Base-by-base conservation (phyloP, 2,329 filamentous ascomycete species). In the Penicillium aurantiogriseum region DNA sequence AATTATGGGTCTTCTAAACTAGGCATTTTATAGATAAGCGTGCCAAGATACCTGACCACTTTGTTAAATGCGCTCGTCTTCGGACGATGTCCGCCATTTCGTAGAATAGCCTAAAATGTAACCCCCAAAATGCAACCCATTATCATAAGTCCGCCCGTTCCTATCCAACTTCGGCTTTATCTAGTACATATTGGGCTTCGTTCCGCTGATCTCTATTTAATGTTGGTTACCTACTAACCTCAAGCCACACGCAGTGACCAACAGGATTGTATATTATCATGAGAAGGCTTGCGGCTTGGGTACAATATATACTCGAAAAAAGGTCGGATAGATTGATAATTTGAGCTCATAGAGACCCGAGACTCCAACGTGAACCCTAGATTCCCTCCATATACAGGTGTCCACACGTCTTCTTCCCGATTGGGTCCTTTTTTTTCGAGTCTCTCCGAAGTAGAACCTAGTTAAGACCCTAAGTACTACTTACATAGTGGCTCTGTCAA, bases 81-180 rank as follows among this genome's bases (percentile, higher is more conserved):
- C 21, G 21, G 15, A 21, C 8, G n/a, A 39, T n/a, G 36, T 29
- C 27, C 1, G 29, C 11, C 48, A 33, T 31, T 49, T 50, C 36
- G 23, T 39, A 53, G 50, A 54, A 54, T 58, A 60, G 58, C 50
- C 58, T 58, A 57, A 60, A 56, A 36, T 33, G 19, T 25, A 25
- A 45, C 46, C 21, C 47, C 21, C 11, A 23, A 44, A 31, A 25
- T 44, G 25, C 25, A 33, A 19, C 27, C 4, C 27, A 31, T 52
- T 31, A 38, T 40, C 17, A 19, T 15, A 35, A 23, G 33, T 40
- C 19, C 19, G 17, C 21, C 25, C 36, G 15, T 33, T 11, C 7
- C 11, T 25, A 4, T 52, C 6, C 21, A 27, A 7, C 5, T 15
- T 46, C 11, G 6, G 21, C 31, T n/a, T 45, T 13, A 6, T 33